These are phyloP conservation scores for Paramecium tetraurelia DNA, from an alignment of 73 alveolate species.

Conservation along the genomic window DNA sequence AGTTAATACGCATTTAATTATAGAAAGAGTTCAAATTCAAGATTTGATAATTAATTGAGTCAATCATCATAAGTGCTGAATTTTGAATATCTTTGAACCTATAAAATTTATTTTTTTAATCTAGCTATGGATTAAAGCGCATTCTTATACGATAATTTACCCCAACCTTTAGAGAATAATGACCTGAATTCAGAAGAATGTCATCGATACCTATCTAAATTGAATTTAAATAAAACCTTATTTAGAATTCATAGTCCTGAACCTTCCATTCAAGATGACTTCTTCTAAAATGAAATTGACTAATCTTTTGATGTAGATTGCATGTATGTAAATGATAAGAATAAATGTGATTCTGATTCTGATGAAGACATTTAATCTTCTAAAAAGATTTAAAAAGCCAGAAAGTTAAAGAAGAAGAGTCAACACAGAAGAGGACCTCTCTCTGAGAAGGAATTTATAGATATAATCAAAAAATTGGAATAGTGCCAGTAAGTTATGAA, in stretches of 20 bases:
- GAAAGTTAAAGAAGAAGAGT: neutral
- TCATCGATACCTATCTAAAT: neutral
- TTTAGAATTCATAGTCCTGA: slow-evolving; percentile 19
- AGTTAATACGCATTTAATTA: neutral
- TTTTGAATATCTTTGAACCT: neutral
- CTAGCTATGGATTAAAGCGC: neutral
- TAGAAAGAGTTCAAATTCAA: neutral
- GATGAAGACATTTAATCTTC: neutral
- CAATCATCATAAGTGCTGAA: neutral
- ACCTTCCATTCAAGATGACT: neutral
- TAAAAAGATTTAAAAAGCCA: neutral
- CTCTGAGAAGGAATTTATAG: neutral
- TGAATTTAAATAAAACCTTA: neutral
- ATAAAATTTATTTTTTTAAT: neutral
- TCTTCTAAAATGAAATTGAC: neutral
- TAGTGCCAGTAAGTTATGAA: neutral
- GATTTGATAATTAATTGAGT: neutral
- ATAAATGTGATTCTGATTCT: neutral
- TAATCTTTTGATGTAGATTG: neutral
- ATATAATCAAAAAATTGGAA: neutral
- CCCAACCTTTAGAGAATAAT: neutral
- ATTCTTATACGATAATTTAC: neutral
- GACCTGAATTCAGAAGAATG: neutral
- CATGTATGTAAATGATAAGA: neutral
- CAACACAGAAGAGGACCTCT: neutral